A percentile compares a stretch with the other conserved stretches of the same genome.
phyloP scores from a whole-genome alignment of 129 eudicot species.

The Gnaphalium uliginosum region DNA sequence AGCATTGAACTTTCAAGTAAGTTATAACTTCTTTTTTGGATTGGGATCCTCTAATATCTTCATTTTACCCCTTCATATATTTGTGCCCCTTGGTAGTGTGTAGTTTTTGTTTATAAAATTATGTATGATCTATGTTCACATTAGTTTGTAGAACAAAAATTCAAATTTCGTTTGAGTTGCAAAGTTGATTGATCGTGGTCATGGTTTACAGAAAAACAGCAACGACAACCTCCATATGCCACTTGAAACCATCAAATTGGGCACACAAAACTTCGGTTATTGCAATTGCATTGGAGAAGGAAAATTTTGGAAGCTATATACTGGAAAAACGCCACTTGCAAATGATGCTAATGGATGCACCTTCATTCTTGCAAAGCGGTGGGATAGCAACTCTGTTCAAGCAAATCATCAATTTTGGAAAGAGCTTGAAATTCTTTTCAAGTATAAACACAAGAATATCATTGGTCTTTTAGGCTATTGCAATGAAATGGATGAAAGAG shows the following conservation, averaged over 20 bases:
- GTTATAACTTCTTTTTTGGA: background rate
- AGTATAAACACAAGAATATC: background rate
- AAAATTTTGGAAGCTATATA: background rate
- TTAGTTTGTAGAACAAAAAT: no score
- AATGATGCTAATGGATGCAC: background rate
- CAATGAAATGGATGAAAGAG: background rate
- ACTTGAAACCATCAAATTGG: background rate
- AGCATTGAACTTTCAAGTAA: background rate
- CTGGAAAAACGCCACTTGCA: background rate
- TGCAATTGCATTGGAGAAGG: background rate
- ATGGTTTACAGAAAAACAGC: background rate
- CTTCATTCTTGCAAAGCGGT: background rate
- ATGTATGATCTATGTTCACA: no score
- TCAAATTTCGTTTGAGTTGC: no score
- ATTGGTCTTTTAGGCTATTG: background rate
- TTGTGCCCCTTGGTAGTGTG: no score
- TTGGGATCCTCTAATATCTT: no score
- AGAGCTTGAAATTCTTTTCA: background rate
- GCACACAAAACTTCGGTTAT: background rate
- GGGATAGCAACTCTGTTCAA: background rate
- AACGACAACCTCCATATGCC: background rate
- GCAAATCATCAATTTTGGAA: background rate
- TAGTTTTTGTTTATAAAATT: no score
- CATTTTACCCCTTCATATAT: no score
- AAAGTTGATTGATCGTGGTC: no score